Evolutionary conservation across 306 rosid genomes (phyloP).

Genomic region (Corylus avellana): DNA sequence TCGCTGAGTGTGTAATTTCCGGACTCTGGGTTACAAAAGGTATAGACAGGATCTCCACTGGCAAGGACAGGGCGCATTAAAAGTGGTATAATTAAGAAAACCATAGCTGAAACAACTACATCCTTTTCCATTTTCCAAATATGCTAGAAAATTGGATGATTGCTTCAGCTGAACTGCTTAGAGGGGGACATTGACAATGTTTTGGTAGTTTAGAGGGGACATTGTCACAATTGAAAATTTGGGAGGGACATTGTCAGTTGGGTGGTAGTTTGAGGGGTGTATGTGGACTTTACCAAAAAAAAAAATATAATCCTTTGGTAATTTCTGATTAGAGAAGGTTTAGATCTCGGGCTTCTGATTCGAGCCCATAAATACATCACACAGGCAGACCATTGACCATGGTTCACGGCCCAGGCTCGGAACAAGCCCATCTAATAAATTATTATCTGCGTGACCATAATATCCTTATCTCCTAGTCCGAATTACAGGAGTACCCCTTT

Average conservation of each 20-base stretch:
- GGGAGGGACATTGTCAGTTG: too few species aligned
- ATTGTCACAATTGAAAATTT: too few species aligned
- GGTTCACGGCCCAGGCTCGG: neutral
- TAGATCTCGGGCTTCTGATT: neutral
- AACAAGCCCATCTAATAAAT: neutral
- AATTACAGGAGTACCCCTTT: neutral
- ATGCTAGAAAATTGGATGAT: too few species aligned
- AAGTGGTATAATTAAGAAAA: slow-evolving; percentile 28
- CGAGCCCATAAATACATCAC: neutral
- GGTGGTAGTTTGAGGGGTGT: too few species aligned
- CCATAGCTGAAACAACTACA: slow-evolving; percentile 15
- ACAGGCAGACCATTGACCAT: neutral
- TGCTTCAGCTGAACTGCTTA: neutral
- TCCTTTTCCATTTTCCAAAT: slow-evolving; percentile 15
- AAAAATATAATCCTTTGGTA: too few species aligned
- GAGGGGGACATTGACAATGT: too few species aligned
- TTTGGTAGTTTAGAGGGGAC: too few species aligned
- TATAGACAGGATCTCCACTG: slow-evolving; percentile 33
- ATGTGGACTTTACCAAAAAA: too few species aligned
- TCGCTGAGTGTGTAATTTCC: slow-evolving; percentile 32
- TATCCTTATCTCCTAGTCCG: neutral
- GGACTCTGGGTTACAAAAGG: slow-evolving; percentile 33
- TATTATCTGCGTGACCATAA: neutral
- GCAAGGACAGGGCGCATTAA: slow-evolving; percentile 17
- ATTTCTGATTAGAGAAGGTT: neutral